Evolutionary conservation across 2,329 filamentous ascomycete species (phyloP), one percentile per base, ranked within the genome.

Genomic region (Ophiostoma fasciatum): DNA sequence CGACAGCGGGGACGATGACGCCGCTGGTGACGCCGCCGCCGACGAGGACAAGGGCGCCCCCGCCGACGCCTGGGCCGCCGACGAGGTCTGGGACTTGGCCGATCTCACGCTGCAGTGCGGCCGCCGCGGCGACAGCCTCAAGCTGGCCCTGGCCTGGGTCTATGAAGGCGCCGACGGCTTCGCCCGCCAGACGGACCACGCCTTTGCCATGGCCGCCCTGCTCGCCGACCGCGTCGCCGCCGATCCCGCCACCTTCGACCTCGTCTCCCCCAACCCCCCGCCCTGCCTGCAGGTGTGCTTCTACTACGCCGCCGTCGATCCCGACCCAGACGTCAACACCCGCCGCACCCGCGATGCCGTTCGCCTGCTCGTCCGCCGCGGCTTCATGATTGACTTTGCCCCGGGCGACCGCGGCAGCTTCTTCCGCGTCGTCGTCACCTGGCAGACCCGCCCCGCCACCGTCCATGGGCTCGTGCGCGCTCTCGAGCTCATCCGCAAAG

Each of bases 201-300:
- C 81, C 1, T 93, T 88, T 50, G 67, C 64, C 9, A 67, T 74
- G 41, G 85, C 85, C 0, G 62, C 66, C 4, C 67, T 82, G 46
- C 63, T 96, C n/a, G 73, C 78, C 1, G 51, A 51, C 0, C 55
- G 76, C 1, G 51, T 94, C 3, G 56, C 62, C 5, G 31, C 59
- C 12, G 64, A 66, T 28, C 37, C 44, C 1, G 52, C 59, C 0
- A 62, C 82, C 46, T 80, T 96, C 46, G 60, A 71, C 14, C 63
- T 93, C 13, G 71, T 94, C 4, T 82, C 75, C 10, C 66, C 72
- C 38, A 78, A 81, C 48, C 82, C 84, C 19, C 78, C 87, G 31
- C 82, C 83, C 1, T 96, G 88, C 58, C 61, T 94, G 52, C 90
- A 96, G 59, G 81, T 96, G 17, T 94, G 88, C 62, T 96, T 96